Evolutionary conservation across 2,329 filamentous ascomycete species (phyloP), one percentile per base, ranked within the genome.

Genomic region (Penicillium occitanis): DNA sequence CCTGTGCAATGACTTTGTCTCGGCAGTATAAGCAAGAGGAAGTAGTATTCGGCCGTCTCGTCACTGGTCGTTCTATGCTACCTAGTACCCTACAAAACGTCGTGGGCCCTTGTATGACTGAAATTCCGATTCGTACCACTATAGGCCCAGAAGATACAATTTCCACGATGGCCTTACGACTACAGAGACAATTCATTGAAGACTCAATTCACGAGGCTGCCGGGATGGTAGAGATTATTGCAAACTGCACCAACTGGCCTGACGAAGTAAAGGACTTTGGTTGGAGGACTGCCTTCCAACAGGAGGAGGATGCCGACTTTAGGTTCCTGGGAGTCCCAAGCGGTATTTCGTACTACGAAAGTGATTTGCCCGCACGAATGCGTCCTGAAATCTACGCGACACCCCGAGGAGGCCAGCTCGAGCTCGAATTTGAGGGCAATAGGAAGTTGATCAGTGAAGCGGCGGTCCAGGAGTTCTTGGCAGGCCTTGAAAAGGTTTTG

Each of bases 61-160:
- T 64, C 50, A 57, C 62, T 5, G 62, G 62, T n/a, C 48, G 62
- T 11, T 58, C 62, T 4, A 59, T 59, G 51, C 62, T 64, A 8
- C 51, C 37, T 5, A 25, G 25, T 22, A 30, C 1, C 5, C 25
- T 64, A 1, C 48, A 64, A 25, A 50, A 64, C 35, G 53, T 59
- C 25, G 42, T 64, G n/a, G 62, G 62, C 5, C 46, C 61, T 2
- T 63, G 61, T 22, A 53, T 63, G 46, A 63, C 46, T 11, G 46
- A 53, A 17, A 33, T 63, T 13, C 61, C 61, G 22, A 30, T 62
- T 28, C 30, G 28, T 10, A 53, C 30, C 25, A 35, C 17, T 25
- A 62, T 62, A 51, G 5, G 19, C 5, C 46, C 60, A 14, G 46
- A 53, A 37, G 60, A 62, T 13, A 40, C 44, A 17, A 28, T 62